These are phyloP conservation scores for Excoecaria agallocha DNA, from an alignment of 345 rosid genomes.

Conservation along the genomic window DNA sequence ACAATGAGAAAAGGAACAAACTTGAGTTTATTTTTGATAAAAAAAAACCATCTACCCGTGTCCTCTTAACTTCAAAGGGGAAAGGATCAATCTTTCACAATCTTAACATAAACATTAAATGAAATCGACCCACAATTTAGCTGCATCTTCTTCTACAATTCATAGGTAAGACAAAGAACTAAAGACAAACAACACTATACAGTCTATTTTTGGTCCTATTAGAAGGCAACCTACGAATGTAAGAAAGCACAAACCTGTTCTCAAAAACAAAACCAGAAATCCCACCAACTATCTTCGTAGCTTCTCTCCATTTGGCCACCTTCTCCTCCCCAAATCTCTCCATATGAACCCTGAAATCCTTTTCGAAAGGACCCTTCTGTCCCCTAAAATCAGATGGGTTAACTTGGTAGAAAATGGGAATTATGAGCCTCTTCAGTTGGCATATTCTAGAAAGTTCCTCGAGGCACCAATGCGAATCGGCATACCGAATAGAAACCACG, in stretches of 20 bases:
- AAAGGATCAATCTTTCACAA: too few relatives aligned
- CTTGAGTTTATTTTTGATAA: too few relatives aligned
- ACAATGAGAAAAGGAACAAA: not conserved
- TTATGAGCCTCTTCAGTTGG: conserved; percentile 31
- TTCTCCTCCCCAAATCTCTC: conserved; percentile 19
- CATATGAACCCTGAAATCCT: conserved; percentile 27
- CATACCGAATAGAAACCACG: conserved; percentile 38
- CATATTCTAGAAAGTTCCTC: conserved; percentile 45
- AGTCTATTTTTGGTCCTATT: too few relatives aligned
- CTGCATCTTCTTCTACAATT: too few relatives aligned
- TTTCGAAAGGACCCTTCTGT: conserved; percentile 33
- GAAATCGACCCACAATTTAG: too few relatives aligned
- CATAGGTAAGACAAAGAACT: too few relatives aligned
- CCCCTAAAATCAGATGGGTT: conserved; percentile 49
- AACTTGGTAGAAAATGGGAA: conserved; percentile 48
- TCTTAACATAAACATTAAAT: too few relatives aligned
- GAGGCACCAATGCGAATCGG: conserved; percentile 46
- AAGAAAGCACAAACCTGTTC: conserved; percentile 3
- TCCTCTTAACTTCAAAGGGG: too few relatives aligned
- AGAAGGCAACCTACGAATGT: too few relatives aligned
- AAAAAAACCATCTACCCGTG: too few relatives aligned
- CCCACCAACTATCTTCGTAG: conserved; percentile 41
- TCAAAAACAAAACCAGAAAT: conserved; percentile 28
- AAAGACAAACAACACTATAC: too few relatives aligned
- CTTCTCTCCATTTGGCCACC: conserved; percentile 40